These are phyloP conservation scores for Termitomyces titanicus DNA, from an alignment of 768 basidiomycete genomes.

Conservation along the genomic window DNA sequence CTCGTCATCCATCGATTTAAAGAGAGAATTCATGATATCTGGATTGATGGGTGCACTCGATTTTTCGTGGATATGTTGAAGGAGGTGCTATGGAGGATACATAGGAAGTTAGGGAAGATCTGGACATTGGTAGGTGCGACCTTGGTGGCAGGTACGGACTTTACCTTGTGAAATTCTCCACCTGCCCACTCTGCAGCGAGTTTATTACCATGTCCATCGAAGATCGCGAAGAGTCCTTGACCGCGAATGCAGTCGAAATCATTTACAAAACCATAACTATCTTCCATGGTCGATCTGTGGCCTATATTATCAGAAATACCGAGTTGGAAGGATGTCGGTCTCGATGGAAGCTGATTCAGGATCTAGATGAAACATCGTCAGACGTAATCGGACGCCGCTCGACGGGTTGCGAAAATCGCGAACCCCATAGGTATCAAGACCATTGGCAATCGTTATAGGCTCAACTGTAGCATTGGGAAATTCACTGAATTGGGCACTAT, in stretches of 20 bases:
- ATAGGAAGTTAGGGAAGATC: background rate
- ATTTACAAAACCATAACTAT: conserved; percentile 14
- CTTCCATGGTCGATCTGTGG: conserved; percentile 12
- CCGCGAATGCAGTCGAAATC: conserved; percentile 14
- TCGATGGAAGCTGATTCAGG: conserved; percentile 12
- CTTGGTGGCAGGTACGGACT: background rate
- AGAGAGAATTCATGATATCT: conserved; percentile 9
- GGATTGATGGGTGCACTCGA: conserved; percentile 9
- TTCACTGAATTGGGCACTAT: background rate
- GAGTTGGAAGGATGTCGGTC: conserved; percentile 8
- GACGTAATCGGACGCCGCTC: background rate
- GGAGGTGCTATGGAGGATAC: conserved; percentile 8
- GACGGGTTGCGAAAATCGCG: background rate
- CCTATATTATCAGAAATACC: conserved; percentile 8
- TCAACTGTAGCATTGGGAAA: conserved; percentile 5
- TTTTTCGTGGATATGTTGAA: conserved; percentile 6
- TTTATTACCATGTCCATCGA: conserved; percentile 17
- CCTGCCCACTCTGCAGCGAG: conserved; percentile 15
- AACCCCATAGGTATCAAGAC: conserved; percentile 11
- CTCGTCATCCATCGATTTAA: conserved; percentile 12
- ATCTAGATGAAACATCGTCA: conserved; percentile 1
- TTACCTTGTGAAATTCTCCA: conserved; percentile 15
- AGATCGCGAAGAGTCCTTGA: conserved; percentile 13
- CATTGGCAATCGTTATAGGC: conserved; percentile 10
- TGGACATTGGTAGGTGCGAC: background rate